Percentiles rank a stretch among this genome's conserved stretches.
phyloP scores from a whole-genome alignment of 192 early-diverging fungal genomes.

The Podila epigama region DNA sequence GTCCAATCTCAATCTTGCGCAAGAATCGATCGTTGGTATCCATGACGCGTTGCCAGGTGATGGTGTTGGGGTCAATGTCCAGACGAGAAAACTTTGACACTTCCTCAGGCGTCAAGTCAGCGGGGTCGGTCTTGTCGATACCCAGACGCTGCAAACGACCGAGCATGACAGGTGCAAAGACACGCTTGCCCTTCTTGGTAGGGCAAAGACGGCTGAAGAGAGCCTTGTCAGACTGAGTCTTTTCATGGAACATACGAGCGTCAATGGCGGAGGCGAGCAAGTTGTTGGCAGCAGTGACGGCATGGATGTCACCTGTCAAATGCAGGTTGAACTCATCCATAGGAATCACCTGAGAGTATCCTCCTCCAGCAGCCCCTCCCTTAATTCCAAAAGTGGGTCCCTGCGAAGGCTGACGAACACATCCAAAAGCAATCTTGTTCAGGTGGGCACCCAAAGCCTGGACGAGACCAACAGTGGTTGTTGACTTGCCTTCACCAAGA shows the following conservation, averaged over 20 bases:
- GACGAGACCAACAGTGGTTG: constrained; percentile 92
- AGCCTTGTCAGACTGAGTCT: constrained; percentile 60
- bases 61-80: constrained; percentile 94
- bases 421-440: constrained; percentile 88
- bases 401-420: constrained; percentile 98
- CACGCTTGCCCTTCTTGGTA: constrained; percentile 82
- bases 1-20: constrained; percentile 89
- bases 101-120: constrained; percentile 82
- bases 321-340: constrained; percentile 99
- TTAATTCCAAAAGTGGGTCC: constrained; percentile 99
- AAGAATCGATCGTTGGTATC: constrained; percentile 98
- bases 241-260: constrained; percentile 97
- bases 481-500: constrained; percentile 98
- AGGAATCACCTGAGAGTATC: constrained; percentile 99
- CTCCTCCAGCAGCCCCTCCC: constrained; percentile 97
- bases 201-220: constrained; percentile 92
- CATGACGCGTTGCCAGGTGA: constrained; percentile 96
- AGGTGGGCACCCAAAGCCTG: constrained; percentile 97
- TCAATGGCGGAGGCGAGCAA: constrained; percentile 96
- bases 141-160: constrained; percentile 82
- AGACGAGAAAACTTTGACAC: constrained; percentile 82
- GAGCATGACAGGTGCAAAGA: constrained; percentile 86
- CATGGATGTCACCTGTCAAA: constrained; percentile 98
- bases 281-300: constrained; percentile 98
- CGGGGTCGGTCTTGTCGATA: constrained; percentile 82